Base-by-base conservation (phyloP, 495 filamentous ascomycete species). In the Tuber borchii region DNA sequence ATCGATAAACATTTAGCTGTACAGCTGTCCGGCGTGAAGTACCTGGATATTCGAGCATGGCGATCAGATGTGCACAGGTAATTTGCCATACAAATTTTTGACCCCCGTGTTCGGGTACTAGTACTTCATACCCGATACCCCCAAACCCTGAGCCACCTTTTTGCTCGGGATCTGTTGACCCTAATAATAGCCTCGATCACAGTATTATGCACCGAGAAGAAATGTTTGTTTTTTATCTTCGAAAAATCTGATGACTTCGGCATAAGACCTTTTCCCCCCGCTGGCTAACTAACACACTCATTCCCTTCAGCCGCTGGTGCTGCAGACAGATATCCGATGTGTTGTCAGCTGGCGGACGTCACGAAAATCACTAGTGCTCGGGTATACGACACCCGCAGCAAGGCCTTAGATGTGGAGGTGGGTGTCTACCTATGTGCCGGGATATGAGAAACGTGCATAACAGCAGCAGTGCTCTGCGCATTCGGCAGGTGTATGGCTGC, bases 341-440 rank as follows among this genome's bases (percentile, higher is more conserved):
- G 73, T 75, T 79, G 78, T 79, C 78, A 79, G 78, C 73, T 79
- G 70, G 70, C 73, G 75, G 71, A 79, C 71, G 72, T 79, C 43
- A 78, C 48, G 37, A 74, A 79, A 65, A 43, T 69, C 75, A 0
- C 51, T 5, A 26, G n/a, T 3, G 3, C 51, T 61, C 51, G 51
- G 10, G 22, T 22, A 78, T 74, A 79, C 75, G 77, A 79, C 76
- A 79, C 39, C 48, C 56, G 42, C 76, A 45, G 76, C 72, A 40
- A 68, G 71, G 45, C 34, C 37, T 75, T 73, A 79, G 78, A 79
- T 73, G 65, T n/a, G 73, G 48, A 79, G 39, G 72, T 69, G 70
- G 77, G 76, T 40, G 77, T 70, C 78, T 75, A 75, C 70, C 72
- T 73, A 71, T 70, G 26, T 34, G 26, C 56, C 56, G 56, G 56